Percentiles rank a stretch among this genome's conserved stretches.
Conservation (phyloP, 768 basidiomycete genomes). For the Boletus rufocinnamomeus region DNA sequence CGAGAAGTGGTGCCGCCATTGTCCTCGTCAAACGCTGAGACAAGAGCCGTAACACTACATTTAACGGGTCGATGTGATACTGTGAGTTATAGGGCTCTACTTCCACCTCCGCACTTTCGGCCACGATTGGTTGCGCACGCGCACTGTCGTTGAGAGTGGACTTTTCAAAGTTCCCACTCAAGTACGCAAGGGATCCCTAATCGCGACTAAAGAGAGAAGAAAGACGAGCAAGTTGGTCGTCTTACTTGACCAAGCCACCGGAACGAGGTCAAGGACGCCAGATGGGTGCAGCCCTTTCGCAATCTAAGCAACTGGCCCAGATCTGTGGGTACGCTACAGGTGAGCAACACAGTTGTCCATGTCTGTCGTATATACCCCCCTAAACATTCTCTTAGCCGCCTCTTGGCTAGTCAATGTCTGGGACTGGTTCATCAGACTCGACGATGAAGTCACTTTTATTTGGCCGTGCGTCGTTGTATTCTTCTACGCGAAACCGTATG, state of each 20-base stretch:
- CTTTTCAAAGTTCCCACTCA: background rate
- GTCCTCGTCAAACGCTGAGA: too few relatives aligned
- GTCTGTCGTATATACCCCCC: background rate
- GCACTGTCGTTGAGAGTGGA: background rate
- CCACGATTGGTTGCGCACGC: constrained; percentile 1
- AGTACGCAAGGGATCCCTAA: background rate
- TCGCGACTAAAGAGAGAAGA: background rate
- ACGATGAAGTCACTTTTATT: constrained; percentile 24
- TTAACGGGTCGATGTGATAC: background rate
- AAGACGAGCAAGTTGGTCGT: background rate
- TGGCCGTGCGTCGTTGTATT: constrained; percentile 24
- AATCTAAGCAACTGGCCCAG: background rate
- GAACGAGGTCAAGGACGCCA: background rate
- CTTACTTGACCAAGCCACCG: background rate
- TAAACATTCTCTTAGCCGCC: constrained; percentile 5
- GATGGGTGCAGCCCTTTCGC: background rate
- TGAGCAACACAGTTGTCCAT: background rate
- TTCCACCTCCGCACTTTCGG: background rate
- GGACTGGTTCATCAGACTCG: constrained; percentile 22
- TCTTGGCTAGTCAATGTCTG: constrained; percentile 15
- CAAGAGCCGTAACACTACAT: too few relatives aligned
- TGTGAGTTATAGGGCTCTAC: background rate
- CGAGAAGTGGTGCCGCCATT: too few relatives aligned
- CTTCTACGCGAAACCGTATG: background rate
- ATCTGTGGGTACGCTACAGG: constrained; percentile 13